Percentiles rank a stretch among this genome's conserved stretches.
phyloP scores from a whole-genome alignment of 768 basidiomycete genomes.

The Serendipita sp. region DNA sequence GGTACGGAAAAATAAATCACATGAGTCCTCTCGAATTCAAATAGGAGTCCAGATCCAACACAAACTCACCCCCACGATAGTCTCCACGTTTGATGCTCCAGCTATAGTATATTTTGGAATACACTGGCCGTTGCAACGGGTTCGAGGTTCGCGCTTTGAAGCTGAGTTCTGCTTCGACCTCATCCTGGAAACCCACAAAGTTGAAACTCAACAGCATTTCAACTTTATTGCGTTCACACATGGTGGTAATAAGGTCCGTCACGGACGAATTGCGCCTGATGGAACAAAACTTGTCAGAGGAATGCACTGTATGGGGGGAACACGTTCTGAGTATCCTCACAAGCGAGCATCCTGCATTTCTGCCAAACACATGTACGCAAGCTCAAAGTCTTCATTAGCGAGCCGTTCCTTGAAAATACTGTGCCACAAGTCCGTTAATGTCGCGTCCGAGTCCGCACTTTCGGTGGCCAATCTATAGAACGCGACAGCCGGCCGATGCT shows the following conservation, averaged over 20 bases:
- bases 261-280: slow-evolving; percentile 68
- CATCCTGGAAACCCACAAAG: slow-evolving; percentile 69
- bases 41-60: background rate
- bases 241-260: slow-evolving; percentile 68
- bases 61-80: slow-evolving; percentile 68
- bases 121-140: slow-evolving; percentile 69
- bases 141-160: slow-evolving; percentile 93
- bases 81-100: slow-evolving; percentile 83
- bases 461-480: slow-evolving; percentile 74
- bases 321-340: slow-evolving; percentile 40
- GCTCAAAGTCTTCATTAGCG: slow-evolving; percentile 62
- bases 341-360: slow-evolving; percentile 57
- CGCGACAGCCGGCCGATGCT: slow-evolving; percentile 45
- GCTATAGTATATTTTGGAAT: slow-evolving; percentile 83
- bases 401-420: slow-evolving; percentile 61
- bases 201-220: slow-evolving; percentile 65
- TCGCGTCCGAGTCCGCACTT: slow-evolving; percentile 35
- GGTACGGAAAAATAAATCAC: slow-evolving; percentile 10
- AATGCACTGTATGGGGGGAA: background rate
- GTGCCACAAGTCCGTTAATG: slow-evolving; percentile 62
- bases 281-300: slow-evolving; percentile 6
- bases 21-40: slow-evolving; percentile 7
- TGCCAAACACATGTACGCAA: slow-evolving; percentile 72
- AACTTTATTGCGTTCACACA: slow-evolving; percentile 82
- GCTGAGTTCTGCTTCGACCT: slow-evolving; percentile 74